Percentiles rank a stretch among this genome's conserved stretches.
phyloP scores from a whole-genome alignment of 2,329 filamentous ascomycete genomes.

The Epichloe scottii region DNA sequence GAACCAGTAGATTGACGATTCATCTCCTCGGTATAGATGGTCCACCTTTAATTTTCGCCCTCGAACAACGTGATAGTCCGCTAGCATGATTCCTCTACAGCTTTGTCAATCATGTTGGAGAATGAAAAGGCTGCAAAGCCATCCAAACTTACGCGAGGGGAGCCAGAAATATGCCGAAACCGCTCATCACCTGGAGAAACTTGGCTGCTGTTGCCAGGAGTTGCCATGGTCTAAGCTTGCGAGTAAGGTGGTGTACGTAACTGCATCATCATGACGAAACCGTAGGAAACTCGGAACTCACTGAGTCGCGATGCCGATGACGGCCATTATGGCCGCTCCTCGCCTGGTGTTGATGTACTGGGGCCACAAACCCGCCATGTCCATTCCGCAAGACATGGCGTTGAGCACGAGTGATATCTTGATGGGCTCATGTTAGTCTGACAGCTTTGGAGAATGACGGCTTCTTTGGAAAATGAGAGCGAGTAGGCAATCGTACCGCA shows the following conservation, averaged over 20 bases:
- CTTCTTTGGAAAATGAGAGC: background rate
- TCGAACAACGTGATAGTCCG: conserved; percentile 19
- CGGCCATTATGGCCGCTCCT: conserved; percentile 34
- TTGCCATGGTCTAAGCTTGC: conserved; percentile 14
- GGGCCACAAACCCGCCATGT: conserved; percentile 38
- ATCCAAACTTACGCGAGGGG: conserved; percentile 9
- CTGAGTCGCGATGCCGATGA: conserved; percentile 25
- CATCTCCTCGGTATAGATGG: conserved; percentile 21
- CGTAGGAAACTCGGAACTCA: background rate
- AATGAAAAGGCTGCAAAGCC: background rate
- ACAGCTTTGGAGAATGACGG: too few species aligned
- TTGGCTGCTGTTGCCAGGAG: conserved; percentile 16
- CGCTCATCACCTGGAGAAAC: conserved; percentile 15
- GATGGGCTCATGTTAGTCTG: background rate
- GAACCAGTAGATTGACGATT: conserved; percentile 26
- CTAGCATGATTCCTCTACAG: conserved; percentile 15
- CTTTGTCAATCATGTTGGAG: conserved; percentile 1
- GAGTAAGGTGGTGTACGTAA: background rate
- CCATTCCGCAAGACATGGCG: conserved; percentile 39
- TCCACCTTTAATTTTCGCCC: conserved; percentile 23
- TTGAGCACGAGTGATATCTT: conserved; percentile 27
- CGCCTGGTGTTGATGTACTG: conserved; percentile 43
- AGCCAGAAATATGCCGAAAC: conserved; percentile 14
- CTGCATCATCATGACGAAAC: too few species aligned
- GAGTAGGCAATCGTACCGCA: conserved; percentile 8